Percentiles rank a stretch among this genome's conserved stretches.
Conservation (phyloP, 1,139 yeast species). For the Debaryomyces singareniensis region DNA sequence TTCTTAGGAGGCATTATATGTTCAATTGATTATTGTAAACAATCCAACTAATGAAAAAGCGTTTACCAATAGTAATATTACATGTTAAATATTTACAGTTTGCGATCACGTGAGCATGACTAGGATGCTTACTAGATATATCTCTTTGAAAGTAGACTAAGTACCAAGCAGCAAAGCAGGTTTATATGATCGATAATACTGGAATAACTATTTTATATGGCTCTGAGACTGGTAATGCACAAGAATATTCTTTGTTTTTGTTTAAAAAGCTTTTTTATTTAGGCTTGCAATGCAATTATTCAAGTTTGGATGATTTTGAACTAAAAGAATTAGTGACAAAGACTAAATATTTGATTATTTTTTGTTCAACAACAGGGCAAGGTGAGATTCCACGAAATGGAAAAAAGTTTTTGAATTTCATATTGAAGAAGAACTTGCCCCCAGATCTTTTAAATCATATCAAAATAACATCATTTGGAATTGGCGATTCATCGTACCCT, state of each 20-base stretch:
- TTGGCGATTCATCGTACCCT: constrained; percentile 94
- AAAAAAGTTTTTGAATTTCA: constrained; percentile 62
- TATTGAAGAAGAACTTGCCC: constrained; percentile 67
- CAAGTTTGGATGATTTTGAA: constrained; percentile 60
- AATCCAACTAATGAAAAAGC: too few relatives aligned
- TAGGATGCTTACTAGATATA: too few relatives aligned
- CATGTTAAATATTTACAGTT: background rate
- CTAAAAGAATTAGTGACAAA: constrained; percentile 43
- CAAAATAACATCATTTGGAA: constrained; percentile 68
- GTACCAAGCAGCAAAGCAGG: background rate
- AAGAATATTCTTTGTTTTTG: constrained; percentile 72
- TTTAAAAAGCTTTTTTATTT: constrained; percentile 51
- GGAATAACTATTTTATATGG: constrained; percentile 69
- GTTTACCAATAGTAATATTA: too few relatives aligned
- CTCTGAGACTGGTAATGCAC: constrained; percentile 89
- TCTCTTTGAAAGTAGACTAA: background rate
- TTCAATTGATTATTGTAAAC: too few relatives aligned
- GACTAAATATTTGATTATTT: constrained; percentile 48
- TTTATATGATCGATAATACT: background rate
- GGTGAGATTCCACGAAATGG: constrained; percentile 88
- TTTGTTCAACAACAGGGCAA: constrained; percentile 93
- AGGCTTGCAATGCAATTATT: constrained; percentile 45
- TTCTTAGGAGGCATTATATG: background rate
- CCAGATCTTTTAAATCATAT: constrained; percentile 55
- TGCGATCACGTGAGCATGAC: background rate